These are phyloP conservation scores for Neofusicoccum parvum DNA, from an alignment of 2,329 filamentous ascomycete genomes.

Conservation along the genomic window DNA sequence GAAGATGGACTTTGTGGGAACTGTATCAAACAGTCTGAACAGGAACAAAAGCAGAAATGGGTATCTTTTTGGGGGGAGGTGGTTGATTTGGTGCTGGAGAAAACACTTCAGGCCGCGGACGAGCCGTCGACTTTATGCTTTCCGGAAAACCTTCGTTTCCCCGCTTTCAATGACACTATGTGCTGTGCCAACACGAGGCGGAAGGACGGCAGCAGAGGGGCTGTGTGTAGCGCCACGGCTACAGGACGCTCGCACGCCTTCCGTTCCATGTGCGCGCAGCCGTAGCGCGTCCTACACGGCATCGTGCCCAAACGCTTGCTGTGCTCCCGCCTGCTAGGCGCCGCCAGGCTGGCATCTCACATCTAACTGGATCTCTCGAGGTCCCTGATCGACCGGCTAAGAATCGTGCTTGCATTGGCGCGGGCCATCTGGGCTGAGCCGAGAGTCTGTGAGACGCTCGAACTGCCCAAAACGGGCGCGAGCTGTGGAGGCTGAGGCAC, in stretches of 20 bases:
- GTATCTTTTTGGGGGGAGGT: neutral
- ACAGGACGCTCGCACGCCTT: slow-evolving; percentile 3
- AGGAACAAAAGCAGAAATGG: slow-evolving; percentile 6
- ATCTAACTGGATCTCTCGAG: slow-evolving; percentile 15
- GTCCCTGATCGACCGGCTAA: slow-evolving; percentile 10
- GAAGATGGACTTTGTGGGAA: neutral
- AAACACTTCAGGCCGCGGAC: neutral
- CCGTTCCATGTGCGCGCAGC: slow-evolving; percentile 10
- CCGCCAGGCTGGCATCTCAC: neutral
- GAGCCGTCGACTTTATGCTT: slow-evolving; percentile 2
- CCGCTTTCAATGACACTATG: neutral
- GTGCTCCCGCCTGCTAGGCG: neutral
- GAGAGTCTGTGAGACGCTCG: neutral
- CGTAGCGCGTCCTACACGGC: neutral
- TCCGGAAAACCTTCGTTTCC: neutral
- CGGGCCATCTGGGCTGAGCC: neutral
- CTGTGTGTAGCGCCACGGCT: slow-evolving; percentile 11
- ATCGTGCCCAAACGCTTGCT: neutral
- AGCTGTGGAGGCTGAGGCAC: neutral
- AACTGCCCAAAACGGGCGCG: too few species aligned
- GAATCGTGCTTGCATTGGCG: neutral
- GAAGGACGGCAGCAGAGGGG: slow-evolving; percentile 2
- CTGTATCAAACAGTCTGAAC: slow-evolving; percentile 17
- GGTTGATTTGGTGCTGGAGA: slow-evolving; percentile 15
- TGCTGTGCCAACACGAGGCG: neutral